Base-by-base conservation (phyloP, 495 filamentous ascomycete genomes). In the Hapsidospora chrysogenum region DNA sequence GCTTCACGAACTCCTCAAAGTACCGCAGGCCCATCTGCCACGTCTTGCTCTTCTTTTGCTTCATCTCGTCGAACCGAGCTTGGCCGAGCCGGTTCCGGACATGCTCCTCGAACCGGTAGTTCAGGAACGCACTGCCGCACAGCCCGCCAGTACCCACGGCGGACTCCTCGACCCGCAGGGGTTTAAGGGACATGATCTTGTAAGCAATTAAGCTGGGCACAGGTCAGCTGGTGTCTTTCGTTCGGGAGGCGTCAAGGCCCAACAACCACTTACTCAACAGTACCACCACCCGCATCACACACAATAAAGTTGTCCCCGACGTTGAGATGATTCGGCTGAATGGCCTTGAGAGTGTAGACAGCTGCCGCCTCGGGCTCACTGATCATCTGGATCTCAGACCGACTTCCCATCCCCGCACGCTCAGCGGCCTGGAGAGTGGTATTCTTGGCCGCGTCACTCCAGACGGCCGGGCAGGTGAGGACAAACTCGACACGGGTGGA, bases 381-480 rank as follows among this genome's bases (percentile, higher is more conserved):
- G 23, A 85, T 76, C 47, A 83, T 70, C 44, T 70, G 63, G 21
- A 84, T 72, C 22, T 68, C 54, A 9, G 61, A 62, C 22, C 58
- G 57, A 7, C 57, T 44, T 9, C 76, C 76, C 67, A 83, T 73
- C 9, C 78, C 76, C 2, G 78, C 78, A 1, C 64, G 46, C 46
- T 80, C 68, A 1, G 78, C 78, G 17, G 76, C 78, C 30, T 62
- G 54, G 20, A 74, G 48, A 0, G 76, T 81, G 10, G 66, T 68
- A 33, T 70, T 66, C 50, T 82, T 81, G n/a, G 78, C 78, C 13
- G 65, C 64, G 32, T 84, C 78, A 7, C 71, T 73, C 79, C 79
- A 83, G n/a, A 85, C 70, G n/a, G 79, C 79, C 4, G 79, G 79
- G 23, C 80, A 80, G 0, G 79, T 85, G 17, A 85, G 57, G 17